A percentile compares a stretch with the other conserved stretches of the same genome.
Evolutionary conservation across 2,329 filamentous ascomycete species (phyloP).

Genomic region (Exserohilum rostratum): DNA sequence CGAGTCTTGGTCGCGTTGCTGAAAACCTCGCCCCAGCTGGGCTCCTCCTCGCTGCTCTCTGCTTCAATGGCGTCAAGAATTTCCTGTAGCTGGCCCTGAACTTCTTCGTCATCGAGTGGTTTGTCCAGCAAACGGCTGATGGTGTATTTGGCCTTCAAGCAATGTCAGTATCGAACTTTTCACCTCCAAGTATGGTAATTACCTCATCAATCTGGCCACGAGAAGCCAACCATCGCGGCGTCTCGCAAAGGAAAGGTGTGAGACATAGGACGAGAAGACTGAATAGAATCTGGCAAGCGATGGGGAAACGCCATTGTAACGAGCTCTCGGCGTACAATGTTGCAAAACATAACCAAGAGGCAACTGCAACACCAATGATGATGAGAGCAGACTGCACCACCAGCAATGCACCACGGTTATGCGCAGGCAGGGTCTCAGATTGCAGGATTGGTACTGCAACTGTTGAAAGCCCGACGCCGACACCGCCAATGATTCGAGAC

Average conservation of each 20-base stretch:
- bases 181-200: not conserved
- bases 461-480: conserved; percentile 55
- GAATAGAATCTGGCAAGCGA: conserved; percentile 61
- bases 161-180: not conserved
- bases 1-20: conserved; percentile 44
- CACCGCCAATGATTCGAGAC: conserved; percentile 49
- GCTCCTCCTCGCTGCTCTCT: conserved; percentile 39
- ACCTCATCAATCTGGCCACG: conserved; percentile 34
- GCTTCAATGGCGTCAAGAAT: conserved; percentile 42
- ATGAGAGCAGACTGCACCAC: conserved; percentile 22
- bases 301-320: conserved; percentile 52
- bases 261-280: conserved; percentile 60
- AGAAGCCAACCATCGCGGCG: conserved; percentile 49
- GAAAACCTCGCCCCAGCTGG: conserved; percentile 46
- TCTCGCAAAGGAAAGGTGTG: conserved; percentile 49
- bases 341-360: conserved; percentile 24
- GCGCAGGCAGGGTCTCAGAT: conserved; percentile 45
- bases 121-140: conserved; percentile 44
- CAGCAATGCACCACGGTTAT: conserved; percentile 22
- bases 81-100: conserved; percentile 45
- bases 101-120: conserved; percentile 37
- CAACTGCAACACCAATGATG: conserved; percentile 23
- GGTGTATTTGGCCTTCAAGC: conserved; percentile 16
- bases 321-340: conserved; percentile 19
- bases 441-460: conserved; percentile 54